phyloP scores from a whole-genome alignment of 1,284 basidiomycete species.

The Sanghuangporus sanghuang region DNA sequence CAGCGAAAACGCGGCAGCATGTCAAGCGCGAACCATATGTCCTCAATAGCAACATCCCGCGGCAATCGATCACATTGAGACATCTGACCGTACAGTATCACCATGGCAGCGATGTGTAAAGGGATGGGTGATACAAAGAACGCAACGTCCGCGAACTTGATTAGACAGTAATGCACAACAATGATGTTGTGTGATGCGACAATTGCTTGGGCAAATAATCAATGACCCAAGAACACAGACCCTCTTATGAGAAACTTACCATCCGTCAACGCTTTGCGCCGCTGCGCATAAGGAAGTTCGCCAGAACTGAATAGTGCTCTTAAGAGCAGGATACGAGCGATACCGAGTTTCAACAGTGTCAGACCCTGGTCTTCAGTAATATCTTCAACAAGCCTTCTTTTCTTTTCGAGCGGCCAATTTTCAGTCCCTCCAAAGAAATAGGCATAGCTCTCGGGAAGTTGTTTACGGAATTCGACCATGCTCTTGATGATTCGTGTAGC shows the following conservation, averaged over 20 bases:
- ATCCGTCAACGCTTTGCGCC: conserved; percentile 67
- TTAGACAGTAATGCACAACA: conserved; percentile 72
- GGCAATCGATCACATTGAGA: conserved; percentile 63
- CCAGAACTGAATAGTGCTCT: conserved; percentile 72
- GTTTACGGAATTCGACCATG: conserved; percentile 59
- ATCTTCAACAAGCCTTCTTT: conserved; percentile 58
- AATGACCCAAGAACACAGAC: not conserved
- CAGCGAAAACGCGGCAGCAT: conserved; percentile 81
- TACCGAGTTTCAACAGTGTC: conserved; percentile 74
- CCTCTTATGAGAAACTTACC: conserved; percentile 37
- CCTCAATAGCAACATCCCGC: conserved; percentile 61
- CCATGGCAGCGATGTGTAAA: conserved; percentile 81
- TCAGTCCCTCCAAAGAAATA: conserved; percentile 67
- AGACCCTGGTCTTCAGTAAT: conserved; percentile 75
- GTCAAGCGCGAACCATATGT: conserved; percentile 77
- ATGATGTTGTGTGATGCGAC: conserved; percentile 81
- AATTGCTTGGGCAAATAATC: conserved; percentile 45
- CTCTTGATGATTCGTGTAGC: conserved; percentile 72
- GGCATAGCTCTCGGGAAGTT: conserved; percentile 63
- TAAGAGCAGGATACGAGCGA: conserved; percentile 69
- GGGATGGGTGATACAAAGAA: conserved; percentile 84
- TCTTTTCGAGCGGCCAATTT: conserved; percentile 62
- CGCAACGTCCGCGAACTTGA: conserved; percentile 73
- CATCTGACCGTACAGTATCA: conserved; percentile 79
- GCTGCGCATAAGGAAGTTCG: conserved; percentile 55